phyloP scores from a whole-genome alignment of 2,329 filamentous ascomycete species.

The Penicillium palitans region DNA sequence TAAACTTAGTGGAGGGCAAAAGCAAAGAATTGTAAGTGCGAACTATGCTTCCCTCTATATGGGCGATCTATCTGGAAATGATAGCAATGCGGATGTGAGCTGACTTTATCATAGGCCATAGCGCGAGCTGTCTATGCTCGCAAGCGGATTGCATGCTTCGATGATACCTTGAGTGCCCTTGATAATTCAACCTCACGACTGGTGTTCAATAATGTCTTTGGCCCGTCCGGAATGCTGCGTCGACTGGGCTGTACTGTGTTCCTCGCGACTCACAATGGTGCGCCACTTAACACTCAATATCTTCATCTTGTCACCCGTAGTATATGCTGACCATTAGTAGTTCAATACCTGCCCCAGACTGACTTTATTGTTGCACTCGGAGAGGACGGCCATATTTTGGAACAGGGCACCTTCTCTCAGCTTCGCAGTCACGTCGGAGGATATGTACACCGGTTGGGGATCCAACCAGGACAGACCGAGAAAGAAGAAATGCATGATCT shows the following conservation, averaged over 20 bases:
- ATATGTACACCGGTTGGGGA: no score
- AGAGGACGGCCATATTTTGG: not conserved
- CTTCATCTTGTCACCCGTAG: no score
- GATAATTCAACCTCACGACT: constrained; percentile 42
- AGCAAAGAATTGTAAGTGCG: constrained; percentile 39
- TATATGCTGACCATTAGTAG: not conserved
- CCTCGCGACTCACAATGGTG: constrained; percentile 42
- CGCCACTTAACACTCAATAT: no score
- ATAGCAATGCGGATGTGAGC: no score
- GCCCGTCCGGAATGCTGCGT: constrained; percentile 45
- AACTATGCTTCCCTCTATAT: not conserved
- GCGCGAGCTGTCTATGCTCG: constrained; percentile 47
- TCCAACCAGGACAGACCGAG: no score
- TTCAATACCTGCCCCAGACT: not conserved
- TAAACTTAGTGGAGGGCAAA: constrained; percentile 49
- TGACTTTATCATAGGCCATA: constrained; percentile 29
- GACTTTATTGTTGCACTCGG: not conserved
- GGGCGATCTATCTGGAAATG: not conserved
- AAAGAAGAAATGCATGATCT: not conserved
- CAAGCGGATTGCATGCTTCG: constrained; percentile 44
- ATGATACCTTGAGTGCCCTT: constrained; percentile 45
- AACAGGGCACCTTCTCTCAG: constrained; percentile 11
- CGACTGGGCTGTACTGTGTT: constrained; percentile 44
- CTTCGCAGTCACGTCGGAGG: constrained; percentile 11
- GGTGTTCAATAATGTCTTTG: constrained; percentile 44